A percentile compares a stretch with the other conserved stretches of the same genome.
These are phyloP conservation scores for Colletotrichum tabaci DNA, from an alignment of 2,329 filamentous ascomycete genomes.

Conservation along the genomic window DNA sequence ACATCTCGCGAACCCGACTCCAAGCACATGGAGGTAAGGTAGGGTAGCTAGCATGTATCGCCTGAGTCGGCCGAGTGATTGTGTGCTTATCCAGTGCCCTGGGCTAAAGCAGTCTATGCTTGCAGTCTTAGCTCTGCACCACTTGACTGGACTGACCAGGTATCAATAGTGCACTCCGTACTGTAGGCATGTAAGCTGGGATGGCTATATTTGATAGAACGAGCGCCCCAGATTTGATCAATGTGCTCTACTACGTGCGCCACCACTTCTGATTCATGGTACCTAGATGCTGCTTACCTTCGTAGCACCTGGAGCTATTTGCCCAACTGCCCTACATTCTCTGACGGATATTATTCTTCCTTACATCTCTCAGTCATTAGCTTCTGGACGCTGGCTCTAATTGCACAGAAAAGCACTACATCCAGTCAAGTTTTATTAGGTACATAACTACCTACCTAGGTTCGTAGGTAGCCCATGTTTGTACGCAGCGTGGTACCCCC, in stretches of 20 bases:
- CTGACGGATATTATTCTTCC: not conserved
- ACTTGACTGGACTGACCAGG: not conserved
- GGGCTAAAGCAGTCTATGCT: not conserved
- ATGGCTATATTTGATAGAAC: not conserved
- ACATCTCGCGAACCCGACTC: not conserved
- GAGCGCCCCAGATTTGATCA: not conserved
- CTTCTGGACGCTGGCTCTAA: not conserved
- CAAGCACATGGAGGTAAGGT: not conserved
- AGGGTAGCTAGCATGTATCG: not conserved
- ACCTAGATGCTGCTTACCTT: too few species aligned
- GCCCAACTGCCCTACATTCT: not conserved
- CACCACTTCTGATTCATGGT: not conserved
- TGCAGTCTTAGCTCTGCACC: slow-evolving; percentile 5
- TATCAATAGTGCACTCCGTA: too few species aligned
- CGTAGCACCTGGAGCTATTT: not conserved
- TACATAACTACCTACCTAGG: too few species aligned
- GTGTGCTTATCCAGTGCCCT: not conserved
- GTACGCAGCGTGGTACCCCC: slow-evolving; percentile 17
- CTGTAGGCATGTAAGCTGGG: slow-evolving; percentile 2
- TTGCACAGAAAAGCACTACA: not conserved
- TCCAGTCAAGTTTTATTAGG: not conserved
- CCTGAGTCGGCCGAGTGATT: not conserved
- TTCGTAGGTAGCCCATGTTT: not conserved
- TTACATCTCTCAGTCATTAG: not conserved
- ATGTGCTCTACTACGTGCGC: not conserved